Evolutionary conservation across 371 early-diverging fungal genomes (phyloP), one percentile per base, ranked within the genome.

Genomic region (Nematocida sp.): DNA sequence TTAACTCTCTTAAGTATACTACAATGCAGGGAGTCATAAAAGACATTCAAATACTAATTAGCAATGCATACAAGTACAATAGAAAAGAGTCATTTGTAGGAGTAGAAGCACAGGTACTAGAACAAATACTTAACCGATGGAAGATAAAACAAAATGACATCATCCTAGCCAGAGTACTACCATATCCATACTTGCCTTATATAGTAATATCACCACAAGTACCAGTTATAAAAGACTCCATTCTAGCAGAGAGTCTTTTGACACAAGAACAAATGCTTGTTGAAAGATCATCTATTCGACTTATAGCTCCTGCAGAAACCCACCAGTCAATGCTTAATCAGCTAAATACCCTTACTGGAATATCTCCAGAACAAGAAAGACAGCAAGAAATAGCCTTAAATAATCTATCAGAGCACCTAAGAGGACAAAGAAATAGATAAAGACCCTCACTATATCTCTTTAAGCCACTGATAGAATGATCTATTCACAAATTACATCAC

Each of bases 41-140:
- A 41, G 74, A 70, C 46, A 37, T 70, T n/a, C 21, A 70, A n/a
- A 7, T 47, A 5, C 29, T 70, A 0, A 37, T 70, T 17, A 32
- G 25, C n/a, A 70, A 70, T 60, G 74, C 74, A 23, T 70, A 70
- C 32, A 19, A 7, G 34, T 70, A 70, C 57, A 70, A 70, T 38
- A 61, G 74, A 23, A 9, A 17, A 1, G 74, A 70, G 35, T 70
- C 74, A 7, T 60, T 70, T 35, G 46, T 70, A 17, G 74, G 74
- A 17, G 60, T 55, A 70, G 74, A 70, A 41, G 58, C 74, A 4
- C 4, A 2, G 11, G 9, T 47, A 1, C 5, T 70, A 23, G 57
- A 70, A 53, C 27, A 58, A 38, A 23, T 48, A 21, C 46, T 58
- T 48, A n/a, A 23, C 5, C 34, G 31, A 19, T 70, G 58, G 48